Conservation (phyloP, 1,284 basidiomycete genomes). For the Pyrrhoderma lamaoense region DNA sequence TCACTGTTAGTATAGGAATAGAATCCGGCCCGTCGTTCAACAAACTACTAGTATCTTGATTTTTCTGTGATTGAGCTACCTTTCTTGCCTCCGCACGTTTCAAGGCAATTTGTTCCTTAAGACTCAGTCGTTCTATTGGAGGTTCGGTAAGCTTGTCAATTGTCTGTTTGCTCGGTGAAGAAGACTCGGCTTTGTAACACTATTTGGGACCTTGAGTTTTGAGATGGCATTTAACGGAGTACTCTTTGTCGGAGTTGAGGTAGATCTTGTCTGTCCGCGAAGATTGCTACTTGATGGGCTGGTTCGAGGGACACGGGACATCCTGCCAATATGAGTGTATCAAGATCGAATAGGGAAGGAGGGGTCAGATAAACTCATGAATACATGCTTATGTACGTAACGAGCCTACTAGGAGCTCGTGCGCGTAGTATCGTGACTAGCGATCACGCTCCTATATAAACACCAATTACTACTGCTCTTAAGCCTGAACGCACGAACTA, state of each 20-base stretch:
- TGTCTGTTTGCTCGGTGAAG: not conserved
- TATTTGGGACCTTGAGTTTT: constrained; percentile 2
- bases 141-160: constrained; percentile 3
- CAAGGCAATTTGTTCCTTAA: constrained; percentile 68
- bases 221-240: not conserved
- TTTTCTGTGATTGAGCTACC: constrained; percentile 23
- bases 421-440: too few species aligned
- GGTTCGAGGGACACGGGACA: constrained; percentile 15
- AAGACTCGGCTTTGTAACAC: not conserved
- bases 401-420: too few species aligned
- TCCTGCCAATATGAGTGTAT: not conserved
- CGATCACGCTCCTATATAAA: too few species aligned
- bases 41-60: constrained; percentile 24
- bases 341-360: not conserved
- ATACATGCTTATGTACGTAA: too few species aligned
- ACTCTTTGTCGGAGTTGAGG: not conserved
- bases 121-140: constrained; percentile 33
- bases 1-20: constrained; percentile 27
- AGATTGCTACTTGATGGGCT: constrained; percentile 3
- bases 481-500: too few species aligned
- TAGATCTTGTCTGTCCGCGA: constrained; percentile 3
- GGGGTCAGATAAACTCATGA: too few species aligned
- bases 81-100: constrained; percentile 70
- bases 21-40: constrained; percentile 41
- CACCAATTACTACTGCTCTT: too few species aligned